Base-by-base conservation (phyloP, 768 basidiomycete genomes). In the Antrodiella citrinella region DNA sequence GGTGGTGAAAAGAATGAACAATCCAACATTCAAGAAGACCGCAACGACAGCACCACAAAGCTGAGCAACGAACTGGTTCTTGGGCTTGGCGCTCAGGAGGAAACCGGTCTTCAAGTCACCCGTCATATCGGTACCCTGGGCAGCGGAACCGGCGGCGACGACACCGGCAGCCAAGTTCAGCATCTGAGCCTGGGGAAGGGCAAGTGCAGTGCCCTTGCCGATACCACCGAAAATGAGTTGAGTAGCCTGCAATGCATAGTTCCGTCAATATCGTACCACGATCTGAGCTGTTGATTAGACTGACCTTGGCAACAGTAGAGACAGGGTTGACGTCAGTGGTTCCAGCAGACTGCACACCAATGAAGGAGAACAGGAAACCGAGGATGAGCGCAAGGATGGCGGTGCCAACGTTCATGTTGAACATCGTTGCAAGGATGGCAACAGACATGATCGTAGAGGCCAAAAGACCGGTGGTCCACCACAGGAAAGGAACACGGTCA, bases 31-130 rank as follows among this genome's bases (percentile, higher is more conserved):
- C 62, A 83, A 66, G 71, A 84, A 82, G 26, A 81, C 68, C 19
- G 82, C 74, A 44, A 82, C 76, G 49, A 80, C 67, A 19, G 80
- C 69, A 47, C 82, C 81, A 53, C 67, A 70, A 2, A 81, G 65
- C 63, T 81, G 80, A 21, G 76, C 79, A 52, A 78, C 67, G 59
- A 83, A 83, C 65, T 83, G 77, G 62, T 78, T 77, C 49, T 65
- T 72, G 35, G 82, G 82, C 56, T 80, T 82, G 11, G 80, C 76
- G 46, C 82, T 70, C 21, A 83, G 72, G 51, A 84, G 77, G 61
- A 82, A 82, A 53, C 80, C 79, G n/a, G 83, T 80, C 67, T 84
- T 82, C 57, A 84, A 62, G 61, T 84, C 82, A 50, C 80, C 75
- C 43, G 76, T 77, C 82, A 84, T 82, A 60, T 84, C 83, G 24